Evolutionary conservation across 176 grass and related monocot species (phyloP), one percentile per base, ranked within the genome.

Genomic region (Pharus latifolius): DNA sequence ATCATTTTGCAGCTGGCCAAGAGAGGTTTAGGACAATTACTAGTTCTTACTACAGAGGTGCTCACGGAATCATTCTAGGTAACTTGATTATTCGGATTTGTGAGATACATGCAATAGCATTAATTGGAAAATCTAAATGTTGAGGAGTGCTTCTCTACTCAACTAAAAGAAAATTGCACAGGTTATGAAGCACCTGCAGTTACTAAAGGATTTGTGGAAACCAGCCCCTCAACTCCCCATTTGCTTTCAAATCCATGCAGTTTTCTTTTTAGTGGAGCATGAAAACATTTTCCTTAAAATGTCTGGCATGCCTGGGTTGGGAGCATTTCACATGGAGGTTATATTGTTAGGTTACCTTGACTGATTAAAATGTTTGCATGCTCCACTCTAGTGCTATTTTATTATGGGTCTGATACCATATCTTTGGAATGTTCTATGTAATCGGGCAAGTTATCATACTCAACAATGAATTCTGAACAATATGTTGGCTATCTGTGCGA

Each of bases 51-150:
- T 94, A 94, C 68, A 88, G 95, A 83, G 81, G 95, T 46, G 87
- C 95, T 70, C 90, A 99, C 81, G 95, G 95, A 61, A 91, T 99
- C 41, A 91, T 99, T 88, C 76, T 99, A 66, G 95, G 95, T 99
- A 85, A 78, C 22, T 26, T 55, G 22, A 48, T 75, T 24, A 28
- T 2, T n/a, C n/a, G n/a, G n/a, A n/a, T n/a, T 58, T 56, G 22
- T 45, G 59, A 69, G 10, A 24, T 67, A 10, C 38, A 38, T n/a
- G n/a, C 8, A 35, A 17, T 61, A 29, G 5, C 40, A 50, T 47
- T 15, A 44, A 72, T 60, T 78, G 1, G 32, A 53, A 66, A 23
- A 34, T 70, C 30, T 34, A 62, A 48, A 66, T 1, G 17, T 67
- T 66, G n/a, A n/a, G n/a, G n/a, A n/a, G n/a, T n/a, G n/a, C n/a